Percentiles rank a stretch among this genome's conserved stretches.
Conservation (phyloP, 306 rosid species). For the Lathyrus sativus region DNA sequence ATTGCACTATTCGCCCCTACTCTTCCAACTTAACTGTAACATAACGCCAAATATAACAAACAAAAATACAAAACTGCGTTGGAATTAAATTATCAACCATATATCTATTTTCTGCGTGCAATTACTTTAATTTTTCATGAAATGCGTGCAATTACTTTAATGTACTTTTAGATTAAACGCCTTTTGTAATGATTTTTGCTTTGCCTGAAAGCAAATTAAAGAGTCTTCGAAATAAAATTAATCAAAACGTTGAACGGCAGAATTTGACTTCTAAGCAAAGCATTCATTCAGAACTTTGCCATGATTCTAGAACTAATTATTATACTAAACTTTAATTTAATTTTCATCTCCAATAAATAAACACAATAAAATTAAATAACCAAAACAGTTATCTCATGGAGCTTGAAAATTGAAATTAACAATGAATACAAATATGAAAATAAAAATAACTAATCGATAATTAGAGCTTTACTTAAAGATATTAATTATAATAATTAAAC, state of each 20-base stretch:
- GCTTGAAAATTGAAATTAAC: too few species aligned
- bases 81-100: slow-evolving; percentile 14
- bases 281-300: too few species aligned
- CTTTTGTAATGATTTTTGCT: neutral
- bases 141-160: too few species aligned
- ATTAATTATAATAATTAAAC: neutral
- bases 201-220: neutral
- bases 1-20: slow-evolving; percentile 33
- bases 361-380: too few species aligned
- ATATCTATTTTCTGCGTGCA: neutral
- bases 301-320: too few species aligned
- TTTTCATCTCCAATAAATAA: too few species aligned
- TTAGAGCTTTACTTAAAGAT: neutral
- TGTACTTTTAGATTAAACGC: neutral
- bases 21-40: slow-evolving; percentile 30
- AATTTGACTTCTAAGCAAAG: slow-evolving; percentile 42
- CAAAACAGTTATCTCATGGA: too few species aligned
- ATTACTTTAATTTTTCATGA: neutral
- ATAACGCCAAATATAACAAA: slow-evolving; percentile 9
- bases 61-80: neutral
- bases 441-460: neutral
- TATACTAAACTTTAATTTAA: too few species aligned
- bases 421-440: neutral
- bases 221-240: neutral
- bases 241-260: slow-evolving; percentile 33